Evolutionary conservation across 2,329 filamentous ascomycete species (phyloP).

Genomic region (Claviceps maximensis): DNA sequence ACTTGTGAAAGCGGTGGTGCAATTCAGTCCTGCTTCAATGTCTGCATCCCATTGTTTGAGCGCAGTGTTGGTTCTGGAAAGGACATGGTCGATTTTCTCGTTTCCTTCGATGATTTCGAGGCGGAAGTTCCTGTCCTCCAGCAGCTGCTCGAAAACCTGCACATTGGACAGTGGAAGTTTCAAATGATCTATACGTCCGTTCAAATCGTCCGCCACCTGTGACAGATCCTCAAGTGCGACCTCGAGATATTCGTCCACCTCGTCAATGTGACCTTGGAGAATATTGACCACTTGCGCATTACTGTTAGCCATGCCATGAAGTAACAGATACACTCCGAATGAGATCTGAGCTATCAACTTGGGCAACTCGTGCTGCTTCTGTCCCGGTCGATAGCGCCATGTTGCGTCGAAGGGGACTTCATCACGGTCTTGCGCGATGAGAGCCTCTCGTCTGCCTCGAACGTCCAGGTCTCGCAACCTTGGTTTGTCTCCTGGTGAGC

Average conservation of each 20-base stretch:
- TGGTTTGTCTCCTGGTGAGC: conserved; percentile 31
- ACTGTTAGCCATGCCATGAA: conserved; percentile 77
- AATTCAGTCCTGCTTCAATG: conserved; percentile 62
- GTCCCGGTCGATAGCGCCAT: conserved; percentile 65
- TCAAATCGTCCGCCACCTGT: conserved; percentile 64
- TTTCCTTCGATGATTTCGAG: conserved; percentile 75
- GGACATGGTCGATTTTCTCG: conserved; percentile 79
- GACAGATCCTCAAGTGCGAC: conserved; percentile 75
- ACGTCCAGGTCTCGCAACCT: conserved; percentile 42
- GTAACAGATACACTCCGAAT: conserved; percentile 80
- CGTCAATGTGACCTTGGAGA: conserved; percentile 81
- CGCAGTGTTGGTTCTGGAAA: conserved; percentile 61
- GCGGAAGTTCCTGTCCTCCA: conserved; percentile 73
- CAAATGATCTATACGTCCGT: conserved; percentile 65
- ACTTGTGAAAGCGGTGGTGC: conserved; percentile 60
- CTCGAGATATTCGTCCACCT: conserved; percentile 84
- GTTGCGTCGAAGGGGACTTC: conserved; percentile 58
- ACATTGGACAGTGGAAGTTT: conserved; percentile 75
- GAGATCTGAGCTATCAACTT: conserved; percentile 88
- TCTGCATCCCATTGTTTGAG: conserved; percentile 71
- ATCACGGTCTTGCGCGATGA: conserved; percentile 55
- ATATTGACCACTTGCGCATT: conserved; percentile 80
- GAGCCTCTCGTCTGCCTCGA: conserved; percentile 47
- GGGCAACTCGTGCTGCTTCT: conserved; percentile 74
- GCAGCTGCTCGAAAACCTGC: conserved; percentile 71